phyloP scores from a whole-genome alignment of 1,284 basidiomycete genomes.

The Cryptococcus depauperatus region DNA sequence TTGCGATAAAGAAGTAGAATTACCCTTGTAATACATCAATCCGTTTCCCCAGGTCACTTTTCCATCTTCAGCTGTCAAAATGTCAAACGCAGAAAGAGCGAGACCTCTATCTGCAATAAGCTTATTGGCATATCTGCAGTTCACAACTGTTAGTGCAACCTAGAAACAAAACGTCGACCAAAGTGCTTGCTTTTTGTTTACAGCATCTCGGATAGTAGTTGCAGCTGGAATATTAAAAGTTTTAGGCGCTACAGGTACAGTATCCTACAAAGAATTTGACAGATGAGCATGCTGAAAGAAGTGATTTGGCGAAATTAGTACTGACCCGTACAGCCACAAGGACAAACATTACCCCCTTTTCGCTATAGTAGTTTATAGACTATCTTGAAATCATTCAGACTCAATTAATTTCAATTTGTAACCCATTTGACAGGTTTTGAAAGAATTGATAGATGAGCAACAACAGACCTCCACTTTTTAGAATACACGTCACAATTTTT shows the following conservation, averaged over 20 bases:
- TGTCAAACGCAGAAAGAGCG: conserved; percentile 79
- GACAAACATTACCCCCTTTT: conserved; percentile 34
- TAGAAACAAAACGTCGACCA: neutral
- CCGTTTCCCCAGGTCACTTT: conserved; percentile 93
- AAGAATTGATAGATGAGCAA: neutral
- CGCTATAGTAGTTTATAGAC: neutral
- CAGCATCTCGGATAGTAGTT: conserved; percentile 38
- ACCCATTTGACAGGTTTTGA: too few species aligned
- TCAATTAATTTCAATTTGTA: too few species aligned
- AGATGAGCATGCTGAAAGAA: neutral
- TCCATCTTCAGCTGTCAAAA: conserved; percentile 78
- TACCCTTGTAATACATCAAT: conserved; percentile 86
- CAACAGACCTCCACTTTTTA: conserved; percentile 6
- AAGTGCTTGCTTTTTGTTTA: conserved; percentile 42
- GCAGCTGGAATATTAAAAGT: conserved; percentile 38
- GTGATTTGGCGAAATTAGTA: neutral
- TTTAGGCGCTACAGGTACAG: conserved; percentile 42
- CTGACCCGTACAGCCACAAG: conserved; percentile 38
- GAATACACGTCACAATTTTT: neutral
- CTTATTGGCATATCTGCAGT: conserved; percentile 76
- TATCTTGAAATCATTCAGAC: conserved; percentile 6
- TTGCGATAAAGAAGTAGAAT: conserved; percentile 20
- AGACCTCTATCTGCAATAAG: conserved; percentile 87
- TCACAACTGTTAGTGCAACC: conserved; percentile 4
- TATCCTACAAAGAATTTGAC: conserved; percentile 31